Conservation (phyloP, 1,284 basidiomycete species). For the Schizophyllum commune region DNA sequence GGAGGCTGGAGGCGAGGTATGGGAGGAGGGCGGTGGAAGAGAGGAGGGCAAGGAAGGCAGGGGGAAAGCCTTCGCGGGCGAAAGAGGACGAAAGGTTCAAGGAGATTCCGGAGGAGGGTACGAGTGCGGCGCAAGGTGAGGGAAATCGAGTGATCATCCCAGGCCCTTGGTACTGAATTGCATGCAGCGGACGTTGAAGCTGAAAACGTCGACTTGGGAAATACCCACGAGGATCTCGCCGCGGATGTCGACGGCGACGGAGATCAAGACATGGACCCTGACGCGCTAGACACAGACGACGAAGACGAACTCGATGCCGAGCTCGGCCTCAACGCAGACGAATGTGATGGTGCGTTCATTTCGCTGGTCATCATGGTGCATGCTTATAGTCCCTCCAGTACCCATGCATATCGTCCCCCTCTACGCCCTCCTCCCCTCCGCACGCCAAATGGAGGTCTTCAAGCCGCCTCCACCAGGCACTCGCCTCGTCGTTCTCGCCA, state of each 20-base stretch:
- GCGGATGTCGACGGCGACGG: conserved; percentile 50
- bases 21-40: conserved; percentile 58
- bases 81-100: conserved; percentile 1
- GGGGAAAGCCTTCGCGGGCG: conserved; percentile 14
- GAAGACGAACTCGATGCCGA: conserved; percentile 47
- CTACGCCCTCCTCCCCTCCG: conserved; percentile 94
- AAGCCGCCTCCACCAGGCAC: conserved; percentile 79
- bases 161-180: conserved; percentile 15
- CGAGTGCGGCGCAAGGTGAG: not conserved
- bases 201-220: conserved; percentile 77
- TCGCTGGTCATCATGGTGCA: not conserved
- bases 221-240: conserved; percentile 35
- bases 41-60: conserved; percentile 33
- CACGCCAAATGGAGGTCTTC: conserved; percentile 96
- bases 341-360: conserved; percentile 48
- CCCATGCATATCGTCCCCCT: conserved; percentile 85
- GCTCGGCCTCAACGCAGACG: conserved; percentile 47
- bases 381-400: conserved; percentile 36
- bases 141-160: not conserved
- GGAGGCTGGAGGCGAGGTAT: conserved; percentile 76
- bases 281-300: conserved; percentile 43
- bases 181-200: conserved; percentile 54
- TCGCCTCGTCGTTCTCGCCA: conserved; percentile 93
- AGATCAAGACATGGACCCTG: conserved; percentile 29
- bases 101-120: conserved; percentile 7